A percentile compares a stretch with the other conserved stretches of the same genome.
Conservation (phyloP, 108 stramenopile genomes). For the Nitzschia palea region DNA sequence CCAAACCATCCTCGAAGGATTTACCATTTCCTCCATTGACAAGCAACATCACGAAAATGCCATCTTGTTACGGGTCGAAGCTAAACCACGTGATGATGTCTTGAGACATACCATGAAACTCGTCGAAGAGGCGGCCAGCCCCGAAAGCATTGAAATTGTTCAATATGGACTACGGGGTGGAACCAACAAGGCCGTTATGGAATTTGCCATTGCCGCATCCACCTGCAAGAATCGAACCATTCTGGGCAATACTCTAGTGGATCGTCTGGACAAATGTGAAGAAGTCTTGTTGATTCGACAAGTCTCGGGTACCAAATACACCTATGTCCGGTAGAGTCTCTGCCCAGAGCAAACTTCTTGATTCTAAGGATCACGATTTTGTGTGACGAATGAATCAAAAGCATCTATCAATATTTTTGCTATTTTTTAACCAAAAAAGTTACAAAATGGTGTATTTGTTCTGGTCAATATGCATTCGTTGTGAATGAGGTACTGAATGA, state of each 20-base stretch:
- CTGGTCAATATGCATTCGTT: too few relatives aligned
- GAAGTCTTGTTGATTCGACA: slow-evolving; percentile 33
- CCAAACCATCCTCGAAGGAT: slow-evolving; percentile 63
- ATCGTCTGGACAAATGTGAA: slow-evolving; percentile 5
- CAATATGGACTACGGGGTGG: slow-evolving; percentile 75
- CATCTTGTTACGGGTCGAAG: slow-evolving; percentile 72
- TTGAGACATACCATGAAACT: slow-evolving; percentile 59
- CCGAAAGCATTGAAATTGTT: slow-evolving; percentile 48
- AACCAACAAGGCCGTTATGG: slow-evolving; percentile 38
- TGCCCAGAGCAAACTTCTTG: too few relatives aligned
- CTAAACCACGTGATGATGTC: slow-evolving; percentile 59
- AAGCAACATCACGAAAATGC: slow-evolving; percentile 50
- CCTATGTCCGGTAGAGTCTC: neutral
- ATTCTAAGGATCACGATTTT: too few relatives aligned
- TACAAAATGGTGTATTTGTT: too few relatives aligned
- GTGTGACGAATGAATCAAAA: too few relatives aligned
- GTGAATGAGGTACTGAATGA: too few relatives aligned
- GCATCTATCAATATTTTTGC: too few relatives aligned
- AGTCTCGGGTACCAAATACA: slow-evolving; percentile 30
- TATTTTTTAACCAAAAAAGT: too few relatives aligned
- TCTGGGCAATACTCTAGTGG: slow-evolving; percentile 18
- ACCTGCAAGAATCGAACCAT: slow-evolving; percentile 4
- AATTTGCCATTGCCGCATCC: slow-evolving; percentile 46
- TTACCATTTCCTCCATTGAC: slow-evolving; percentile 73
- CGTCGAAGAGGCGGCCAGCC: slow-evolving; percentile 49